Conservation (phyloP, 2,329 filamentous ascomycete species). For the Verticillium dahliae region DNA sequence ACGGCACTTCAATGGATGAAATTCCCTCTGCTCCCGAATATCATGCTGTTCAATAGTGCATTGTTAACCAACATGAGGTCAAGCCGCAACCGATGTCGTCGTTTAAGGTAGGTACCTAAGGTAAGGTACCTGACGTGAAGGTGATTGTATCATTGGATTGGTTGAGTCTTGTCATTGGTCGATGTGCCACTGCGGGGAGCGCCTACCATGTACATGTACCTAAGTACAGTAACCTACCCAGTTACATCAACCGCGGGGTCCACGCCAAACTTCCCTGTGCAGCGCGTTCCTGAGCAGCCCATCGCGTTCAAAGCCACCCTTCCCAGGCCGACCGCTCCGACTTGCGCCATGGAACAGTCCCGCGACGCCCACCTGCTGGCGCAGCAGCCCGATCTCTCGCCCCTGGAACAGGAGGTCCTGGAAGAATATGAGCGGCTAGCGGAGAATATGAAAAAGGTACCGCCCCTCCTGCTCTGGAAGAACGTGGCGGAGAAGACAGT, state of each 20-base stretch:
- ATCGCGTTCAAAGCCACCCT: not conserved
- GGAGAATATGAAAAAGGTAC: slow-evolving; percentile 84
- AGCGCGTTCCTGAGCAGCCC: not conserved
- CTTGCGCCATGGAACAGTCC: not conserved
- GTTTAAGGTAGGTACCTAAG: no score
- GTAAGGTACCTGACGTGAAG: not conserved
- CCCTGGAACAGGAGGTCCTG: slow-evolving; percentile 87
- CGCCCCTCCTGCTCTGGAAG: not conserved
- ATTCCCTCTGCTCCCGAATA: no score
- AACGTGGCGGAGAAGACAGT: no score
- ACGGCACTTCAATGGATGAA: no score
- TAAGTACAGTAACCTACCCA: no score
- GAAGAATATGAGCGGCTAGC: slow-evolving; percentile 87
- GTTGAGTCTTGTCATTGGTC: not conserved
- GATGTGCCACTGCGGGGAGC: not conserved
- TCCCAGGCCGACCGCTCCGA: not conserved
- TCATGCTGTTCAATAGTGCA: no score
- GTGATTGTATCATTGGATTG: not conserved
- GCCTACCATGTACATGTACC: no score
- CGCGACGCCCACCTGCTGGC: slow-evolving; percentile 22
- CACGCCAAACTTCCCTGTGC: not conserved
- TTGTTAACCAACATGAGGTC: no score
- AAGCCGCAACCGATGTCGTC: no score
- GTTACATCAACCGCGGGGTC: not conserved
- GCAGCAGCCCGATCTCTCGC: slow-evolving; percentile 53